These are phyloP conservation scores for Solanum boliviense DNA, from an alignment of 257 asterid genomes.

Conservation along the genomic window DNA sequence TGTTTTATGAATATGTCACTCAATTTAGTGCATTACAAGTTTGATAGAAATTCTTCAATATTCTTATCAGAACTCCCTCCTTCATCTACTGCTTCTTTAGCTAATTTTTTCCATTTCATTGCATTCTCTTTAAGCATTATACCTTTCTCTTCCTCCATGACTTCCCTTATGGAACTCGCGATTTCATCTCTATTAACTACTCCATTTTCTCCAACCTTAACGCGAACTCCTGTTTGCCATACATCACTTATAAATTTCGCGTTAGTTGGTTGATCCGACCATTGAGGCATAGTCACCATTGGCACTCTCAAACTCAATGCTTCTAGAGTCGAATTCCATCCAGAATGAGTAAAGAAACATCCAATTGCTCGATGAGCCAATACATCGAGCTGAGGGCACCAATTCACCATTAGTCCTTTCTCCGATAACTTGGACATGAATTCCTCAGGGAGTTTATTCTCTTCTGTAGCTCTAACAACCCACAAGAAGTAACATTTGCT, in stretches of 20 bases:
- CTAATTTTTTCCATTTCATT: neutral
- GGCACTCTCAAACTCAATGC: neutral
- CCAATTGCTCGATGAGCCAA: slow-evolving; percentile 22
- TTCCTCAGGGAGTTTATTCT: slow-evolving; percentile 16
- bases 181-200: slow-evolving; percentile 18
- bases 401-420: slow-evolving; percentile 20
- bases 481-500: slow-evolving; percentile 2
- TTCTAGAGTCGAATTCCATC: neutral
- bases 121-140: neutral
- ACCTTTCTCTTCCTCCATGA: slow-evolving; percentile 7
- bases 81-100: neutral
- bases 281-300: neutral
- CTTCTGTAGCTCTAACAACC: slow-evolving; percentile 31
- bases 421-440: slow-evolving; percentile 1
- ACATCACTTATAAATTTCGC: slow-evolving; percentile 21
- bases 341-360: slow-evolving; percentile 12
- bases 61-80: neutral
- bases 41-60: neutral
- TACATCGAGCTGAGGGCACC: slow-evolving; percentile 39
- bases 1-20: too few relatives aligned
- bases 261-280: neutral
- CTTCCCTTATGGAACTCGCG: slow-evolving; percentile 5
- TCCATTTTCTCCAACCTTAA: neutral
- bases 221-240: slow-evolving; percentile 23
- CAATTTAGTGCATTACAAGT: neutral